Evolutionary conservation across 2,329 filamentous ascomycete species (phyloP), one percentile per base, ranked within the genome.

Genomic region (Paracoccidioides lutzii): DNA sequence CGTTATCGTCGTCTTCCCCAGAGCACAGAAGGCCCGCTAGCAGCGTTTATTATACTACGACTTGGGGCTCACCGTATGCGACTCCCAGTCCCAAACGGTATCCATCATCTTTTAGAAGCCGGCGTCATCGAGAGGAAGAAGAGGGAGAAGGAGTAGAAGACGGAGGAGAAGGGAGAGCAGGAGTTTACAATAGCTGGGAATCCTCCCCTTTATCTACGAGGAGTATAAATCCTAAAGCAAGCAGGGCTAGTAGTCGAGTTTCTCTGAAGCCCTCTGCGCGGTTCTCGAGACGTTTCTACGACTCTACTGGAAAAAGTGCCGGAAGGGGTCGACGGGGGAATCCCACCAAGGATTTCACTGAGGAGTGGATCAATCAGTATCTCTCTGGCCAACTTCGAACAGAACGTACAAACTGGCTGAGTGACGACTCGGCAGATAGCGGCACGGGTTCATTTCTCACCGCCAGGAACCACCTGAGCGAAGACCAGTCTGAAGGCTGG

Each of bases 31-130:
- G 68, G 61, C 72, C 73, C 46, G 75, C 77, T 59, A 77, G 75
- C 57, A 76, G 73, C 60, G 68, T 76, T 49, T 81, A 80, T 66
- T 81, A 81, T 66, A 93, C 88, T 49, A 85, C 89, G 51, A 90
- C 85, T 68, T 95, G 90, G 90, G 90, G 90, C 56, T 95, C 90
- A 54, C 90, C 90, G 28, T 95, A 95, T 72, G 84, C 87, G 55
- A 79, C 84, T 42, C 75, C 78, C 10, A 85, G 73, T 61, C 69
- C 72, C 52, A 69, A 71, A 52, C 66, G 67, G 61, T 62, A 71
- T 30, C 71, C 72, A 57, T 66, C 68, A 61, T 67, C 68, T 53
- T 58, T 70, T 15, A 41, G 49, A 41, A 42, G 33, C 22, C 22
- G 22, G 22, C 22, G 22, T 41, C 67, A 52, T 63, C 38, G 35